phyloP scores from a whole-genome alignment of 345 rosid genomes.

The Hypericum perforatum region DNA sequence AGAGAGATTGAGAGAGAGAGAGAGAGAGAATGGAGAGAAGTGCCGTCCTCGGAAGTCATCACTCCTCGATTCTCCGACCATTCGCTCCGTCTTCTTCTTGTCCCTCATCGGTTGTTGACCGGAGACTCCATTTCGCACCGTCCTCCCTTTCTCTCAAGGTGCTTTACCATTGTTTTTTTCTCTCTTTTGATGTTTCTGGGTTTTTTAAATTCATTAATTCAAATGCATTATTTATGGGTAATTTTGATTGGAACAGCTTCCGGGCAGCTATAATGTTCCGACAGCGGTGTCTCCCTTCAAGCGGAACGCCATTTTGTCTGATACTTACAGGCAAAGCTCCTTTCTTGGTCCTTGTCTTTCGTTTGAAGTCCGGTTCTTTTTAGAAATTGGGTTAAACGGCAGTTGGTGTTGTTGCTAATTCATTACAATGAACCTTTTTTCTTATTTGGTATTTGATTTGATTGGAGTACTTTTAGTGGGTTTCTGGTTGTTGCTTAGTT shows the following conservation, averaged over 20 bases:
- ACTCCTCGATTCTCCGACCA: too few relatives aligned
- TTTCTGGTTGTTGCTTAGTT: too few relatives aligned
- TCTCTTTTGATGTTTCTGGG: not conserved
- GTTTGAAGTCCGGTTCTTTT: not conserved
- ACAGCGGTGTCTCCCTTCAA: constrained; percentile 25
- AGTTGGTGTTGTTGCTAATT: too few relatives aligned
- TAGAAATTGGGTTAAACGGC: too few relatives aligned
- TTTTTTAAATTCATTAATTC: not conserved
- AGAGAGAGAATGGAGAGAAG: constrained; percentile 40
- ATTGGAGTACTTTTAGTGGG: too few relatives aligned
- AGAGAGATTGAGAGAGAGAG: too few relatives aligned
- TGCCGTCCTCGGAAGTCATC: too few relatives aligned
- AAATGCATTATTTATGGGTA: not conserved
- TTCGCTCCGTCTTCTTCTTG: constrained; percentile 1
- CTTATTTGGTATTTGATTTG: too few relatives aligned
- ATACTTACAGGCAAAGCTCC: constrained; percentile 29
- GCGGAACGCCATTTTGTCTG: constrained; percentile 29
- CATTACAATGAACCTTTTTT: too few relatives aligned
- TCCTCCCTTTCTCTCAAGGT: constrained; percentile 38
- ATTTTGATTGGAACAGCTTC: constrained; percentile 18
- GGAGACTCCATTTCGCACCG: constrained; percentile 7
- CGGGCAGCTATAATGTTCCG: constrained; percentile 10
- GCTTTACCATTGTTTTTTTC: not conserved
- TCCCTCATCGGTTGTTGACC: constrained; percentile 18
- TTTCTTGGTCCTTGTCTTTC: not conserved